Evolutionary conservation across 495 filamentous ascomycete genomes (phyloP).

Genomic region (Xylaria sp.): DNA sequence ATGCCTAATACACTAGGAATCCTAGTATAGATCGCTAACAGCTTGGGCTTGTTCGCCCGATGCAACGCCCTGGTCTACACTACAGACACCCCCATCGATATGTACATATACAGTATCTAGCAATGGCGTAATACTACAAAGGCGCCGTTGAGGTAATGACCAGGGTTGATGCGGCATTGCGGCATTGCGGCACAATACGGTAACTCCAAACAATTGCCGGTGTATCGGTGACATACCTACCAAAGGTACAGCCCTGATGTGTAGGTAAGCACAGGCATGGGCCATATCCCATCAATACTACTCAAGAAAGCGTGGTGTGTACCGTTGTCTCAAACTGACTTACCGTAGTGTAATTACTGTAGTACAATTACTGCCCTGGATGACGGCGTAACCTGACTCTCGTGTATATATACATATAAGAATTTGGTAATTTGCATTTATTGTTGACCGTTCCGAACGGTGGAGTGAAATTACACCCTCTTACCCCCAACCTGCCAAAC

Average conservation of each 20-base stretch:
- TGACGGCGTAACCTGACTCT: not conserved
- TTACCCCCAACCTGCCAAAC: not conserved
- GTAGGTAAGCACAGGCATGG: constrained; percentile 1
- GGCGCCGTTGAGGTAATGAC: not conserved
- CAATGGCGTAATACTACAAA: not conserved
- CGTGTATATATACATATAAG: not conserved
- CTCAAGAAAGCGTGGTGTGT: not conserved
- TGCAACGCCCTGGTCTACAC: not conserved
- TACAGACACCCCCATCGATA: not conserved
- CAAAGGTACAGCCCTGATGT: not conserved
- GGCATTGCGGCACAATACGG: not conserved
- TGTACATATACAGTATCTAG: no score
- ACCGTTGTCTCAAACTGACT: not conserved
- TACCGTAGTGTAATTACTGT: not conserved
- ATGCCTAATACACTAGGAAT: not conserved
- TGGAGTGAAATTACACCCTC: not conserved
- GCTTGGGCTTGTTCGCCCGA: not conserved
- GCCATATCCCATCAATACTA: not conserved
- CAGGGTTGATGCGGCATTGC: not conserved
- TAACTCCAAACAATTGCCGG: constrained; percentile 1
- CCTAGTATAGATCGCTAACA: not conserved
- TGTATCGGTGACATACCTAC: not conserved
- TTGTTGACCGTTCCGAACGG: not conserved
- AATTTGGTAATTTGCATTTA: not conserved
- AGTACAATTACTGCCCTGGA: not conserved